A percentile compares a stretch with the other conserved stretches of the same genome.
Conservation (phyloP, 2,329 filamentous ascomycete species). For the Colletotrichum destructivum region DNA sequence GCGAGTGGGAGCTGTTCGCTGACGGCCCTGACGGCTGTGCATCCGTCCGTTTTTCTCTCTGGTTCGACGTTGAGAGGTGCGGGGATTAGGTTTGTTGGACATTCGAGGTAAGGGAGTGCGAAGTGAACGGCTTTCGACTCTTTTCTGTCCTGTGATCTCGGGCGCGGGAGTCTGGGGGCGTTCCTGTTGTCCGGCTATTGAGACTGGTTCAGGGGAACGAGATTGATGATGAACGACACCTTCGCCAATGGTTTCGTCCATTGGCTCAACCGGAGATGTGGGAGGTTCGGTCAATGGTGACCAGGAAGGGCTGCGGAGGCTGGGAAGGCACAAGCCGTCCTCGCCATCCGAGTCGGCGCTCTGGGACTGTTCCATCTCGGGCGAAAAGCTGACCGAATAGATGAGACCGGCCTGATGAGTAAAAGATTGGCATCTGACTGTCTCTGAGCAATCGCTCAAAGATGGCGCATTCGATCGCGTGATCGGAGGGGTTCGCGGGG, state of each 20-base stretch:
- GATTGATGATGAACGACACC: not conserved
- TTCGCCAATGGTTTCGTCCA: not conserved
- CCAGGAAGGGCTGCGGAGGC: constrained; percentile 1
- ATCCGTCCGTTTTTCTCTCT: not conserved
- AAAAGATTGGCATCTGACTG: not conserved
- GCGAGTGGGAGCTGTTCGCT: not conserved
- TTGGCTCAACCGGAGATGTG: not conserved
- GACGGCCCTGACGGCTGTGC: not conserved
- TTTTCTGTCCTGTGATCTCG: no score
- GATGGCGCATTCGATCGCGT: not conserved
- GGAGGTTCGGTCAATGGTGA: constrained; percentile 1
- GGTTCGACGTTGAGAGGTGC: not conserved
- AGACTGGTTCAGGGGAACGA: not conserved
- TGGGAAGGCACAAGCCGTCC: not conserved
- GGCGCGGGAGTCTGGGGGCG: not conserved
- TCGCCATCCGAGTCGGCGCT: no score
- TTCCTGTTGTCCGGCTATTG: not conserved
- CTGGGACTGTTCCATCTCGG: not conserved
- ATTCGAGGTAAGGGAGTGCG: not conserved
- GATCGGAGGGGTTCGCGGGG: not conserved
- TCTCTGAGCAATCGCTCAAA: not conserved
- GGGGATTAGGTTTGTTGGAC: not conserved
- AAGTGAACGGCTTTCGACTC: not conserved
- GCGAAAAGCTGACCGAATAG: no score
- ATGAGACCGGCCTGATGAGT: not conserved